A percentile compares a stretch with the other conserved stretches of the same genome.
Evolutionary conservation across 23 red algal species (phyloP).

Genomic region (Chondrus crispus): DNA sequence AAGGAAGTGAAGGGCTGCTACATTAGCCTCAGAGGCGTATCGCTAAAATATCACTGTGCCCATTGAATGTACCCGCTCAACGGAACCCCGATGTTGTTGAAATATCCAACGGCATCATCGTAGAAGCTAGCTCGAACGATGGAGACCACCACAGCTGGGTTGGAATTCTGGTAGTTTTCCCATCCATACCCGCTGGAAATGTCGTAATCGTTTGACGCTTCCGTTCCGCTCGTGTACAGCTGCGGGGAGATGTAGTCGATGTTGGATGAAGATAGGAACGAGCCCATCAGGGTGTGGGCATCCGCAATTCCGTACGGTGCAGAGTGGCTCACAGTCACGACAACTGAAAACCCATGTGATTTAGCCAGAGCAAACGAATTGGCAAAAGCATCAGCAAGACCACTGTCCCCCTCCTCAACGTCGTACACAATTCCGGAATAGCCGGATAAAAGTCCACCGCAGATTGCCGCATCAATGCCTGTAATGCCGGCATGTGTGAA

Average conservation of each 20-base stretch:
- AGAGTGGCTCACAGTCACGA: conserved; percentile 2
- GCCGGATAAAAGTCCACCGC: not conserved
- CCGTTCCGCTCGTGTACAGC: conserved; percentile 2
- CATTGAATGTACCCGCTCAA: not conserved
- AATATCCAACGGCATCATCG: not conserved
- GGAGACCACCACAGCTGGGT: not conserved
- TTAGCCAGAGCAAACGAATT: not conserved
- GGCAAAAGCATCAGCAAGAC: not conserved
- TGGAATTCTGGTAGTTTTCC: not conserved
- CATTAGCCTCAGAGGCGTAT: too few relatives aligned
- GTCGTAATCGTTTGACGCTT: not conserved
- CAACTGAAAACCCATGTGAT: not conserved
- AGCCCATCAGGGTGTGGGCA: not conserved
- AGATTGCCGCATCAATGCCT: not conserved
- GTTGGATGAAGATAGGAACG: not conserved
- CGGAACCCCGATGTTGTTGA: not conserved
- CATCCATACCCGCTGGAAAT: not conserved
- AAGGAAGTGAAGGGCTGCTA: too few relatives aligned
- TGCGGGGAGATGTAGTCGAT: conserved; percentile 21
- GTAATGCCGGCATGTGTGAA: not conserved
- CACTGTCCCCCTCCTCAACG: conserved; percentile 18
- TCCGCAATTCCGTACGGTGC: conserved; percentile 29
- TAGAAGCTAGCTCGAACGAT: not conserved
- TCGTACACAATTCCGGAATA: conserved; percentile 32
- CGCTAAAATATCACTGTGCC: too few relatives aligned